A percentile compares a stretch with the other conserved stretches of the same genome.
Evolutionary conservation across 2,329 filamentous ascomycete species (phyloP).

Genomic region (Cladosporium sp.): DNA sequence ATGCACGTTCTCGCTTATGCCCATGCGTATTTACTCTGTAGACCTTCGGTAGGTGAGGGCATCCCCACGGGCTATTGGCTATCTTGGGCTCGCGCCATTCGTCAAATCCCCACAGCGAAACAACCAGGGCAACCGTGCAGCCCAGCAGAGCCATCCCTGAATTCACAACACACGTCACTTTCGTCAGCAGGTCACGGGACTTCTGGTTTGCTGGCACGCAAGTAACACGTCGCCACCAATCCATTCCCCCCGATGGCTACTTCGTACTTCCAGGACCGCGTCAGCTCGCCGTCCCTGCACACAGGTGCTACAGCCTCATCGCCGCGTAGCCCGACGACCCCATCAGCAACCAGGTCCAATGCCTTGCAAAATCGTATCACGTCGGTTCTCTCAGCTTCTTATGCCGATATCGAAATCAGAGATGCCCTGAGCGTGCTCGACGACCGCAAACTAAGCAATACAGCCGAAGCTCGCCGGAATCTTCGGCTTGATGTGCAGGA

Average conservation of each 20-base stretch:
- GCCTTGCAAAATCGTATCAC: conserved; percentile 79
- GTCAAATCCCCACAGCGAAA: neutral
- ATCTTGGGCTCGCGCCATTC: neutral
- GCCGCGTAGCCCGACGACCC: conserved; percentile 17
- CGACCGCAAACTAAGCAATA: conserved; percentile 65
- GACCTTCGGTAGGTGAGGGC: too few relatives aligned
- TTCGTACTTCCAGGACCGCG: conserved; percentile 22
- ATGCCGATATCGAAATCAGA: conserved; percentile 86
- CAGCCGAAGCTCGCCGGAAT: conserved; percentile 70
- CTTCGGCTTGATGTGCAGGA: conserved; percentile 80
- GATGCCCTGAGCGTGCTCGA: conserved; percentile 79
- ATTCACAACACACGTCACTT: conserved; percentile 5
- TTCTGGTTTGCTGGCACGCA: neutral
- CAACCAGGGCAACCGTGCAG: neutral
- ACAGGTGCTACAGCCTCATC: neutral
- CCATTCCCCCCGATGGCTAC: conserved; percentile 18
- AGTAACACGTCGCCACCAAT: too few relatives aligned
- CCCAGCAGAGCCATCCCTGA: neutral
- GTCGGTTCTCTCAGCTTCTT: conserved; percentile 82
- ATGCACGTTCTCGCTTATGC: neutral
- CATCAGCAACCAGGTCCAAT: conserved; percentile 45
- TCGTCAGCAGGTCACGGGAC: neutral
- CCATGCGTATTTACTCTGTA: too few relatives aligned
- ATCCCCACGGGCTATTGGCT: neutral
- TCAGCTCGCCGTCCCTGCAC: conserved; percentile 15